phyloP scores from a whole-genome alignment of 345 rosid genomes.

The Ceriops tagal region DNA sequence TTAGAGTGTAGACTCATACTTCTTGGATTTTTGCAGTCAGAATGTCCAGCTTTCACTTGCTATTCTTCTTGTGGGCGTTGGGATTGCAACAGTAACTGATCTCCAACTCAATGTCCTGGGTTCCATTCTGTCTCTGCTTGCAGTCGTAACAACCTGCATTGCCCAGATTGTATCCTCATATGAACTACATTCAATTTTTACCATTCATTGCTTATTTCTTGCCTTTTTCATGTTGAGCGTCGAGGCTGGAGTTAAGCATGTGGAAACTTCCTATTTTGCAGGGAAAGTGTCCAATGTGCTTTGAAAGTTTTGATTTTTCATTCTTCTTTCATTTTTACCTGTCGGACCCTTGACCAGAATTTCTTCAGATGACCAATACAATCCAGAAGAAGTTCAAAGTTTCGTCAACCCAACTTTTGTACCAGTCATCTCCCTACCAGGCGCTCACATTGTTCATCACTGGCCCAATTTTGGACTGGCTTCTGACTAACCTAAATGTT shows the following conservation, averaged over 20 bases:
- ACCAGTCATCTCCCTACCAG: conserved; percentile 98
- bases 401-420: conserved; percentile 95
- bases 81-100: conserved; percentile 99
- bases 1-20: conserved; percentile 19
- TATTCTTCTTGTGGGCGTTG: conserved; percentile 97
- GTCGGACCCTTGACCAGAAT: conserved; percentile 46
- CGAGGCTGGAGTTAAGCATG: not conserved
- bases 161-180: conserved; percentile 97
- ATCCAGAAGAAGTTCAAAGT: conserved; percentile 99
- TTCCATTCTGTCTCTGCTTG: conserved; percentile 83
- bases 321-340: not conserved
- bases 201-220: conserved; percentile 9
- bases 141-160: conserved; percentile 89
- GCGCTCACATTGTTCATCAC: conserved; percentile 81
- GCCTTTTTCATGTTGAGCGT: conserved; percentile 1
- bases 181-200: conserved; percentile 17
- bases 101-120: conserved; percentile 96
- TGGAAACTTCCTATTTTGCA: not conserved
- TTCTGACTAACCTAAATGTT: conserved; percentile 84
- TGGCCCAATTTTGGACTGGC: conserved; percentile 97
- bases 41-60: conserved; percentile 70
- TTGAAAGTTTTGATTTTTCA: not conserved
- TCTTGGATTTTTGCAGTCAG: conserved; percentile 55
- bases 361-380: conserved; percentile 91
- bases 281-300: not conserved